Base-by-base conservation (phyloP, 768 basidiomycete genomes). In the Tulasnella sp. region DNA sequence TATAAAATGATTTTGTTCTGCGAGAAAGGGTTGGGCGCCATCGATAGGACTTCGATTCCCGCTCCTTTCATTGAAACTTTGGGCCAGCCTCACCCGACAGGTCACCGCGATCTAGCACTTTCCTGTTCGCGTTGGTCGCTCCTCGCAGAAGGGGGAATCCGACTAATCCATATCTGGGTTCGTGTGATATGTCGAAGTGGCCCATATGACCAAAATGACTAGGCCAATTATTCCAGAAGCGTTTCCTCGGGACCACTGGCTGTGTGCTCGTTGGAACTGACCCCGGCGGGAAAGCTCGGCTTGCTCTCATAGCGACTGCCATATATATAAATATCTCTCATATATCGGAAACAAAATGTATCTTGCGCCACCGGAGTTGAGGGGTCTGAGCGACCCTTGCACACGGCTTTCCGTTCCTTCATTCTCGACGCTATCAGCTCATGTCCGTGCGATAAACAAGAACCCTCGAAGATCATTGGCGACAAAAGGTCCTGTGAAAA, bases 141-240 rank as follows among this genome's bases (percentile, higher is more conserved):
- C 40, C 73, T 36, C 44, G 16, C 73, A 48, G 10, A 48, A 36
- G 38, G 19, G 72, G 39, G 24, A 44, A 74, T 36, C 24, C 34
- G 75, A 75, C 39, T 36, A 75, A 5, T 16, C 75, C 34, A 48
- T 75, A 42, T 36, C 34, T 36, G 31, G 62, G 34, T 6, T 3
- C 36, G 62, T 68, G 62, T 68, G 62, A 75, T 42, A 24, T 48
- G 44, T 52, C 46, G 34, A 75, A 48, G 34, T 34, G 46, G 39
- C 75, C 44, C 75, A 36, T 75, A 48, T 74, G 39, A 36, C 46
- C 75, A 75, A 48, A 75, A 48, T 75, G 75, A 44, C 75, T 44
- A 21, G 27, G 52, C 75, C 46, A 75, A 56, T 75, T n/a, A 48
- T 56, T 27, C 75, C 75, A 24, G 75, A 68, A 68, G 62, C 62